These are phyloP conservation scores for Komagataella pastoris DNA, from an alignment of 805 yeast genomes.

Conservation along the genomic window DNA sequence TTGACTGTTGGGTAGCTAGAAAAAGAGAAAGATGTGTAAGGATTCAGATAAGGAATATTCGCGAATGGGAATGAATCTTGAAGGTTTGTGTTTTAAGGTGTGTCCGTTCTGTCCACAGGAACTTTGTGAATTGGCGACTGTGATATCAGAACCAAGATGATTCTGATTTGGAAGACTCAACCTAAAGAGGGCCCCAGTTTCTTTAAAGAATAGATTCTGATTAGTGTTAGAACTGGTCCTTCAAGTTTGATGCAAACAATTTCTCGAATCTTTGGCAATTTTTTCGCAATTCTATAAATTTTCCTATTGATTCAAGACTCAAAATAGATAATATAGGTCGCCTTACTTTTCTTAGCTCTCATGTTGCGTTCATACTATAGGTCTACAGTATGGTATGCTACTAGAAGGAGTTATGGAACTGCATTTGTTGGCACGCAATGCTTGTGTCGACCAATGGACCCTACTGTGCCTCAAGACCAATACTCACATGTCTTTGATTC, in stretches of 20 bases:
- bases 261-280: neutral
- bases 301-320: no score
- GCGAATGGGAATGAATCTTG: neutral
- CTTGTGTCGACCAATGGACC: neutral
- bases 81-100: neutral
- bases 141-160: no score
- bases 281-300: neutral
- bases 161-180: neutral
- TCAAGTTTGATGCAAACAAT: neutral
- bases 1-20: constrained; percentile 11
- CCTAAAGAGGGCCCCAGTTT: neutral
- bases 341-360: neutral
- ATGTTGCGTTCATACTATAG: neutral
- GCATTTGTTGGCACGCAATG: neutral
- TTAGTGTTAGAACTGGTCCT: neutral
- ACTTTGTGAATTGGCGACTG: neutral
- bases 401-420: neutral
- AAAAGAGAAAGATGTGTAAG: neutral
- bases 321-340: neutral
- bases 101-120: neutral
- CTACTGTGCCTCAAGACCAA: neutral
- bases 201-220: neutral
- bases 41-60: neutral
- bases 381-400: neutral
- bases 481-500: neutral